Percentiles rank a stretch among this genome's conserved stretches.
phyloP scores from a whole-genome alignment of 805 yeast species.

The Sporopachydermia quercuum region DNA sequence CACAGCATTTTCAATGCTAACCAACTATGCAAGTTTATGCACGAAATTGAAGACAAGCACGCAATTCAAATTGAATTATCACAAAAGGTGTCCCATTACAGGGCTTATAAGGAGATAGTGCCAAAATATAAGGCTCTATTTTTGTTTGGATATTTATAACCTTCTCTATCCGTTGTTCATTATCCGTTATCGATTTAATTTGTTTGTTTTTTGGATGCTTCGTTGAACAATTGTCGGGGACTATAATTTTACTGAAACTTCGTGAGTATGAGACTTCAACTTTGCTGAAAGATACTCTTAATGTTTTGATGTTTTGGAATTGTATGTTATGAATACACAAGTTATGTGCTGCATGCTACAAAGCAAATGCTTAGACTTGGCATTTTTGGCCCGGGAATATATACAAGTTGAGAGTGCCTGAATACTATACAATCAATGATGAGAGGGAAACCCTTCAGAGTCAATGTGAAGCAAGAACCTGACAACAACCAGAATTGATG shows the following conservation, averaged over 20 bases:
- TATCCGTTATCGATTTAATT: conserved; percentile 1
- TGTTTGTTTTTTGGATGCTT: conserved; percentile 1
- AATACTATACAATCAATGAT: no score
- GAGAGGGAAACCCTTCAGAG: no score
- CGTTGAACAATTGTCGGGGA: conserved; percentile 1
- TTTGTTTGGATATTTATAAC: conserved; percentile 1
- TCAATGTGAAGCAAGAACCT: no score
- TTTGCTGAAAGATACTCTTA: neutral
- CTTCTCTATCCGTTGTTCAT: conserved; percentile 1
- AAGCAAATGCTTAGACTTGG: conserved; percentile 1
- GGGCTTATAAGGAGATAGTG: neutral
- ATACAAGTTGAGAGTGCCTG: no score
- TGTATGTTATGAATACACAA: neutral
- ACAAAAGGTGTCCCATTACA: conserved; percentile 1
- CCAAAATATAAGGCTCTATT: neutral
- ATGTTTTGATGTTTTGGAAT: conserved; percentile 1
- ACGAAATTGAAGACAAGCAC: conserved; percentile 1
- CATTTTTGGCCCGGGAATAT: no score
- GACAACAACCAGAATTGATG: no score
- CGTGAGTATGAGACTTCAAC: conserved; percentile 1
- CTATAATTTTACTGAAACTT: neutral
- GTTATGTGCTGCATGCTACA: conserved; percentile 1
- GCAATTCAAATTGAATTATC: neutral
- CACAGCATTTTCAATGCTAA: conserved; percentile 1
- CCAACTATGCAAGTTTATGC: conserved; percentile 1